Percentiles rank a stretch among this genome's conserved stretches.
These are phyloP conservation scores for Medicago ruthenica DNA, from an alignment of 306 rosid species.

Conservation along the genomic window DNA sequence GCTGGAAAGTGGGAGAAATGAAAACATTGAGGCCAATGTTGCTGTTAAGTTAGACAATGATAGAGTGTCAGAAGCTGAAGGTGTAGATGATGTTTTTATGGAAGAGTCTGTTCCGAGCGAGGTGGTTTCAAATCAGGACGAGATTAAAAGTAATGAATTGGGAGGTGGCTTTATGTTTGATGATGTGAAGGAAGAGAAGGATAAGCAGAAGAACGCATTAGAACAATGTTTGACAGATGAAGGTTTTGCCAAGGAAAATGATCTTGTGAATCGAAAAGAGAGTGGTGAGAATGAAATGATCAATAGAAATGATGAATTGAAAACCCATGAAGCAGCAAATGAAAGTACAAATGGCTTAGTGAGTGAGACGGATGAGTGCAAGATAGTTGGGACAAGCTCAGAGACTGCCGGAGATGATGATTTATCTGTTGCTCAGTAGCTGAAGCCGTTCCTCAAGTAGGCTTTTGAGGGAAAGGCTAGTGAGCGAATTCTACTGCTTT, in stretches of 20 bases:
- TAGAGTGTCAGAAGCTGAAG: constrained; percentile 51
- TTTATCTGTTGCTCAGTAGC: constrained; percentile 37
- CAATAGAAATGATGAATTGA: constrained; percentile 38
- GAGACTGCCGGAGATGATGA: constrained; percentile 41
- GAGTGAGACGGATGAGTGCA: constrained; percentile 47
- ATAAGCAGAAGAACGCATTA: constrained; percentile 40
- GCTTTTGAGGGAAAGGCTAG: constrained; percentile 30
- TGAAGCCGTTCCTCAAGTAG: constrained; percentile 26
- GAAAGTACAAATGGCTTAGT: constrained; percentile 33
- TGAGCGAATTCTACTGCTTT: constrained; percentile 22
- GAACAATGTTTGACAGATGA: constrained; percentile 35
- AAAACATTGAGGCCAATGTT: constrained; percentile 30
- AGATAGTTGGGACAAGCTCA: constrained; percentile 46
- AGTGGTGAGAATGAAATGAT: constrained; percentile 38
- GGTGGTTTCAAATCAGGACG: constrained; percentile 35
- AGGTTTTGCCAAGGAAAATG: constrained; percentile 39
- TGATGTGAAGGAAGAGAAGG: constrained; percentile 40
- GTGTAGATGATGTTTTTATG: constrained; percentile 51
- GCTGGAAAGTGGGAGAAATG: constrained; percentile 48
- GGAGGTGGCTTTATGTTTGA: constrained; percentile 32
- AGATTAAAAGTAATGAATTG: constrained; percentile 39
- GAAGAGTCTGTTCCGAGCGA: constrained; percentile 48
- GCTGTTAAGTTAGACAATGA: constrained; percentile 35
- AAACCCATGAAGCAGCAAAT: constrained; percentile 30
- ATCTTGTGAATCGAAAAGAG: constrained; percentile 31